Percentiles rank a stretch among this genome's conserved stretches.
phyloP scores from a whole-genome alignment of 768 basidiomycete species.

The Inosperma sp. region DNA sequence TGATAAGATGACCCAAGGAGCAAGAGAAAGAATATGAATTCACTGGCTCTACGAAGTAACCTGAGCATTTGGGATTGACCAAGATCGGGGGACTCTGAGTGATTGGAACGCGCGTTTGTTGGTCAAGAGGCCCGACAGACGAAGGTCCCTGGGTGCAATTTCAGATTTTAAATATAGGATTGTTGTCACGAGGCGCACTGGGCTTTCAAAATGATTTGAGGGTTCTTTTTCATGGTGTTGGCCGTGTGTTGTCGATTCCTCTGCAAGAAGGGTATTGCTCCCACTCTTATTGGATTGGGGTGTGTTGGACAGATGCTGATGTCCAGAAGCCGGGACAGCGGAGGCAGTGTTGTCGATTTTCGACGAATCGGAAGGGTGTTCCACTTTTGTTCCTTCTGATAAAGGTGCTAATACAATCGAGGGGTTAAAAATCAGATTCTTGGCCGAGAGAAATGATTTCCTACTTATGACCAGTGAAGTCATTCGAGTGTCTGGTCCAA shows the following conservation, averaged over 20 bases:
- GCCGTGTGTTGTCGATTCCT: too few species aligned
- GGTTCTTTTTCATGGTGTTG: too few species aligned
- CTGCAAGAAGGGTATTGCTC: too few species aligned
- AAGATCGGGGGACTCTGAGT: slow-evolving; percentile 58
- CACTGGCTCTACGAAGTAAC: slow-evolving; percentile 96
- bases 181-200: not conserved
- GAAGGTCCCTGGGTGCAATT: not conserved
- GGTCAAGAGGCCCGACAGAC: not conserved
- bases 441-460: slow-evolving; percentile 21
- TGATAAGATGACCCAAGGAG: not conserved
- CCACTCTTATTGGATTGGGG: too few species aligned
- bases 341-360: not conserved
- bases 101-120: not conserved
- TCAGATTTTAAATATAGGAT: slow-evolving; percentile 12
- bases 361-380: not conserved
- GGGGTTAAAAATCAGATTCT: slow-evolving; percentile 23
- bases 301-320: too few species aligned
- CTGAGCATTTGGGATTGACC: slow-evolving; percentile 81
- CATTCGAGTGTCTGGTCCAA: slow-evolving; percentile 58
- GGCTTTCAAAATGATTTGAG: too few species aligned
- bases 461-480: slow-evolving; percentile 30
- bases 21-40: not conserved
- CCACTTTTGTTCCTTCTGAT: slow-evolving; percentile 29
- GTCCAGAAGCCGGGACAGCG: slow-evolving; percentile 8
- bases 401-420: slow-evolving; percentile 38